These are phyloP conservation scores for Plasmodium inui DNA, from an alignment of 169 alveolate species.

Conservation along the genomic window DNA sequence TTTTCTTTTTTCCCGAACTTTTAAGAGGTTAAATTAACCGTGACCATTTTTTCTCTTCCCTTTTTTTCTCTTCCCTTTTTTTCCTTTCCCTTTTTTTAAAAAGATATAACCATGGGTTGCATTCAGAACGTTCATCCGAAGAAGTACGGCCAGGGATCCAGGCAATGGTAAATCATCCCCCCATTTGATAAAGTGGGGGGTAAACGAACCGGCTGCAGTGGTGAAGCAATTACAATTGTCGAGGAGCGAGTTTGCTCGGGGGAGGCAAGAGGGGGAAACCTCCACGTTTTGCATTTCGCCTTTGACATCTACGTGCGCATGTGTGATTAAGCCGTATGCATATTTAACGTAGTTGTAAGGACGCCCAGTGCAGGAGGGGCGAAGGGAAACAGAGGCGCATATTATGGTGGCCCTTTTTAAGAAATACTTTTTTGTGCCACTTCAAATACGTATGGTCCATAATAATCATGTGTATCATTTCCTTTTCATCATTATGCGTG, in stretches of 20 bases:
- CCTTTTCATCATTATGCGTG: background rate
- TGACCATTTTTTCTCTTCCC: background rate
- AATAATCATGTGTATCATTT: background rate
- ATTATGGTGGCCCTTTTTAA: background rate
- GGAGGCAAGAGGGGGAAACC: background rate
- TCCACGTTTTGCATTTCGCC: background rate
- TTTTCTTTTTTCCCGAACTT: background rate
- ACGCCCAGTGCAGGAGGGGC: background rate
- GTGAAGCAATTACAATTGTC: background rate
- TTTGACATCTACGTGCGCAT: background rate
- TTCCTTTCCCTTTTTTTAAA: slow-evolving; percentile 25
- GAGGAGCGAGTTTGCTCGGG: background rate
- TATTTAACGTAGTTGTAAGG: background rate
- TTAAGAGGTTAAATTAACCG: background rate
- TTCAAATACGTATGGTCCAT: background rate
- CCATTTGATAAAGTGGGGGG: background rate
- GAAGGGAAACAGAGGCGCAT: background rate
- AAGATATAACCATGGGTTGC: slow-evolving; percentile 77
- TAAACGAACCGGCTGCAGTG: background rate
- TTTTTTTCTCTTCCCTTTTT: background rate
- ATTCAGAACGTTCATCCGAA: slow-evolving; percentile 82
- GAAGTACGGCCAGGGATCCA: slow-evolving; percentile 84
- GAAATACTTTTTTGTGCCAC: background rate
- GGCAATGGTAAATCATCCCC: slow-evolving; percentile 80
- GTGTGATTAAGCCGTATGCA: background rate